Evolutionary conservation across 208 protist genomes (phyloP), one percentile per base, ranked within the genome.

Genomic region (Leishmania aethiopica): DNA sequence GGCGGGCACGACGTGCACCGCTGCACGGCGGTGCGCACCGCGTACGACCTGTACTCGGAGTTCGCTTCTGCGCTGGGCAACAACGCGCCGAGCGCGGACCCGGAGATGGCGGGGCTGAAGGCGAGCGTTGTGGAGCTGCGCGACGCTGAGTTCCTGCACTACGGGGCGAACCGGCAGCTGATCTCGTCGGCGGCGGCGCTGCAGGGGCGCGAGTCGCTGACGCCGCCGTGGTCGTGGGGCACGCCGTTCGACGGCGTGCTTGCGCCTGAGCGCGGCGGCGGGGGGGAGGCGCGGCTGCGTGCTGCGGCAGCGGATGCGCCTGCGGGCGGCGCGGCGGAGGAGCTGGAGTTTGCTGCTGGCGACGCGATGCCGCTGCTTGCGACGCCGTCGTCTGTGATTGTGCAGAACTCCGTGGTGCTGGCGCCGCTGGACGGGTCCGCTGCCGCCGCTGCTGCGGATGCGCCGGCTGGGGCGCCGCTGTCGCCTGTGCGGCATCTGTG

Each of bases 11-110:
- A n/a, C 42, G 49, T 15, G 25, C 62, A 60, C n/a, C 67, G 47
- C n/a, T 13, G 59, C 82, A 81, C 76, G 13, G 71, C 75, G 6
- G 81, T 80, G 74, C 32, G 69, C 69, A 67, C 57, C 66, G 32
- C 80, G 35, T 90, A 89, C 74, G 89, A 92, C 80, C 80, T 92
- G 25, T 92, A 87, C 76, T 72, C 79, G n/a, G 80, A 90, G 19
- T 92, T 92, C 57, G 89, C 84, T 1, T 69, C 66, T 37, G 71
- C 79, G 51, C 84, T 92, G 35, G 89, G 89, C 60, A 64, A 51
- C 15, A 28, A 73, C 37, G 82, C 86, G 35, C 49, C 62, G 5
- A 60, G 42, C 8, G 64, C 51, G 25, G 79, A 82, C 19, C 51
- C 75, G 15, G 81, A 73, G 78, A 51, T 80, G 6, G 62, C 51